Conservation (phyloP, 108 stramenopile genomes). For the Nitzschia inconspicua region DNA sequence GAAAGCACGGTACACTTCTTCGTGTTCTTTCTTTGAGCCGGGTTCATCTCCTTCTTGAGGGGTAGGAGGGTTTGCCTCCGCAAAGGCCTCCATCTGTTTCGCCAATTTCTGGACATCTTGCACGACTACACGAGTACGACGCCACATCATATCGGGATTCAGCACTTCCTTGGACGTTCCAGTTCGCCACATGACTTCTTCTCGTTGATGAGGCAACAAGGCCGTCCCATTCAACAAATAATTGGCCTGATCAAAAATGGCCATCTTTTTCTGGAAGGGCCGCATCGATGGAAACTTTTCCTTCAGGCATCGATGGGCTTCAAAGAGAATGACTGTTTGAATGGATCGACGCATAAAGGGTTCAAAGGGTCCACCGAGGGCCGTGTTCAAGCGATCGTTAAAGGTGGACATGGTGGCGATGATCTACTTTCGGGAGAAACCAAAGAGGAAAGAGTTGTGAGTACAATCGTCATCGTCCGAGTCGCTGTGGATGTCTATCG, state of each 20-base stretch:
- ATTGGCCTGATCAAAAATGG: constrained; percentile 43
- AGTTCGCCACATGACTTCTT: constrained; percentile 65
- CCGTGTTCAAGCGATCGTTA: constrained; percentile 18
- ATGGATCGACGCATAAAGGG: constrained; percentile 34
- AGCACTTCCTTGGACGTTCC: constrained; percentile 43
- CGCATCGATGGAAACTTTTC: constrained; percentile 21
- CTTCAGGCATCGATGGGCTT: constrained; percentile 40
- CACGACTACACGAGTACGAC: constrained; percentile 19
- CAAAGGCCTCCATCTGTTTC: background rate
- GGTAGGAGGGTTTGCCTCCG: too few relatives aligned
- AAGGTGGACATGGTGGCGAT: constrained; percentile 19
- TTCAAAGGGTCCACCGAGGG: constrained; percentile 33
- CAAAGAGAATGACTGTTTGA: constrained; percentile 50
- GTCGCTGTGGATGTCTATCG: too few relatives aligned
- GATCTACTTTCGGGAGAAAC: too few relatives aligned
- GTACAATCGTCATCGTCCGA: too few relatives aligned
- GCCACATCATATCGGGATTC: constrained; percentile 45
- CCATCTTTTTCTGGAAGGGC: constrained; percentile 60
- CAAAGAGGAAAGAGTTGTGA: too few relatives aligned
- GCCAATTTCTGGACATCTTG: constrained; percentile 23
- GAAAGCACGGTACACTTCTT: constrained; percentile 31
- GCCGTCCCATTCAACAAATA: constrained; percentile 23
- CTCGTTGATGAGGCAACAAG: constrained; percentile 29
- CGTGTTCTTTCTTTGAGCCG: constrained; percentile 3
- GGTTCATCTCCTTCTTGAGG: background rate